Conservation (phyloP, 2,329 filamentous ascomycete genomes). For the Diaporthe sp. region DNA sequence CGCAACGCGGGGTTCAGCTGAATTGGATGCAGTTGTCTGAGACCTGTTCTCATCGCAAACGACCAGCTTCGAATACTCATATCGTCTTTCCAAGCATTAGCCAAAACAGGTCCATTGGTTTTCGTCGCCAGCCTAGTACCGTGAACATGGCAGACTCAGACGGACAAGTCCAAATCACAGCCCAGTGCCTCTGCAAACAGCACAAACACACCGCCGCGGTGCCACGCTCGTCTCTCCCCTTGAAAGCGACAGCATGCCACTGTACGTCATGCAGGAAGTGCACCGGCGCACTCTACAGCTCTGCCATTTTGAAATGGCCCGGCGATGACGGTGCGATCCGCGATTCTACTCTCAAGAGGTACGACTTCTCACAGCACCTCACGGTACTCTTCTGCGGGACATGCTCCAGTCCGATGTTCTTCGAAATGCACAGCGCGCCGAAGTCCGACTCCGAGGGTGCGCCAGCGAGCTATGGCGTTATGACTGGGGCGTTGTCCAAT, state of each 20-base stretch:
- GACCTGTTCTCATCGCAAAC: neutral
- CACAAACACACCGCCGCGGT: constrained; percentile 52
- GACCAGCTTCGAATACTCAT: neutral
- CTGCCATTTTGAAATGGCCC: constrained; percentile 49
- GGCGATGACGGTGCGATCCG: constrained; percentile 44
- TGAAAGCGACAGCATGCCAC: constrained; percentile 55
- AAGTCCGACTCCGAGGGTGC: constrained; percentile 31
- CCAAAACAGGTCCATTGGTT: neutral
- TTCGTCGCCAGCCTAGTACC: neutral
- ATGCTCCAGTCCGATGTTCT: constrained; percentile 58
- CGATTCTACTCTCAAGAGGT: constrained; percentile 46
- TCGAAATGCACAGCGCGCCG: constrained; percentile 37
- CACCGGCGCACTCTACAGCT: constrained; percentile 54
- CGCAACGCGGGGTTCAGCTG: neutral
- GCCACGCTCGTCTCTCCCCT: constrained; percentile 49
- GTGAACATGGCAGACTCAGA: neutral
- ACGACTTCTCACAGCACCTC: constrained; percentile 47
- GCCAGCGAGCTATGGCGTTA: constrained; percentile 43
- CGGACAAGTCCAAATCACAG: constrained; percentile 43
- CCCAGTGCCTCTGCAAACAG: constrained; percentile 57
- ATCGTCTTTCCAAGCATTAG: neutral
- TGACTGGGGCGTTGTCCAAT: constrained; percentile 52
- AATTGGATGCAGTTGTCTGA: neutral
- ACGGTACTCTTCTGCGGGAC: constrained; percentile 53
- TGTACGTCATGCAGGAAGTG: constrained; percentile 60